A percentile compares a stretch with the other conserved stretches of the same genome.
Evolutionary conservation across 331 rosid genomes (phyloP).

Genomic region (Cydonia oblonga): DNA sequence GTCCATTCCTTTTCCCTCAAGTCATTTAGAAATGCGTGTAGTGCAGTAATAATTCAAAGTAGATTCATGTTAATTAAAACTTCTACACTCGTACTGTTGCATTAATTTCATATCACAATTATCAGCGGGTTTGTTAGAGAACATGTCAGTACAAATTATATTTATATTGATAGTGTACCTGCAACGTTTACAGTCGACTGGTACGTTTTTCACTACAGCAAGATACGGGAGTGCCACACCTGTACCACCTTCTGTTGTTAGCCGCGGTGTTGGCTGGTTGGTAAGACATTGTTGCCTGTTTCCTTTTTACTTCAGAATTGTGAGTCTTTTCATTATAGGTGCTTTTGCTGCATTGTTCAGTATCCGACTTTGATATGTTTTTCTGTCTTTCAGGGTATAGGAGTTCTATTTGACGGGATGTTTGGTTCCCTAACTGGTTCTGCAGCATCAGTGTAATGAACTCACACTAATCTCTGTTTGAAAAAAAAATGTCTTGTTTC

Average conservation of each 20-base stretch:
- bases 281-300: slow-evolving; percentile 21
- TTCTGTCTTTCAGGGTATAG: slow-evolving; percentile 42
- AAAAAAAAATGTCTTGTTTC: background rate
- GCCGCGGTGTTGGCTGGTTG: slow-evolving; percentile 84
- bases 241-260: slow-evolving; percentile 67
- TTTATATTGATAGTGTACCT: background rate
- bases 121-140: background rate
- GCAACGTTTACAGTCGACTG: slow-evolving; percentile 46
- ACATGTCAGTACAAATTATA: background rate
- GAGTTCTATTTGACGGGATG: slow-evolving; percentile 48
- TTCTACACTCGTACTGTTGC: background rate
- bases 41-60: background rate
- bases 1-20: slow-evolving; percentile 15
- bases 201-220: slow-evolving; percentile 66
- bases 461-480: background rate
- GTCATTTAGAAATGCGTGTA: background rate
- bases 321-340: background rate
- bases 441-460: slow-evolving; percentile 56
- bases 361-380: background rate
- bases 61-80: background rate
- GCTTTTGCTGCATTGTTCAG: background rate
- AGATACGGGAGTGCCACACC: slow-evolving; percentile 85
- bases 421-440: slow-evolving; percentile 53
- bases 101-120: background rate
- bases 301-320: background rate